Conservation (phyloP, 1,139 yeast genomes). For the Yamadazyma aaseri region DNA sequence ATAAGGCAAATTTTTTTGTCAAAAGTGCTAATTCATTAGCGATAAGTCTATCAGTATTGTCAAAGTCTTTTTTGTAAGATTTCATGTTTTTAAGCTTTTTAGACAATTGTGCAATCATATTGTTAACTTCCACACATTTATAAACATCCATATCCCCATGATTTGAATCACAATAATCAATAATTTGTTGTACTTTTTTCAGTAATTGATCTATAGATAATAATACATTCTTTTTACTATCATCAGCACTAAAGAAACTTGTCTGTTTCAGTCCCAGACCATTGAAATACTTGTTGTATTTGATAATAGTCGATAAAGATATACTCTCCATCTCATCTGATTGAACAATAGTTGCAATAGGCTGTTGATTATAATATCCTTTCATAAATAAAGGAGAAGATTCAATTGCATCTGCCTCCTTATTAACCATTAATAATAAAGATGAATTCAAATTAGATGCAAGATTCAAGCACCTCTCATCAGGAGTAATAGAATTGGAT, state of each 20-base stretch:
- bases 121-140: slow-evolving; percentile 20
- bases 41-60: slow-evolving; percentile 17
- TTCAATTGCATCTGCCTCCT: background rate
- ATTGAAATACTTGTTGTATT: slow-evolving; percentile 21
- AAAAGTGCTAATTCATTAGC: slow-evolving; percentile 29
- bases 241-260: slow-evolving; percentile 3
- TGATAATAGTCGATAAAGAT: slow-evolving; percentile 24
- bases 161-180: slow-evolving; percentile 19
- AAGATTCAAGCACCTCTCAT: slow-evolving; percentile 7
- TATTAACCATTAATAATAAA: slow-evolving; percentile 5
- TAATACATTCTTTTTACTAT: slow-evolving; percentile 12
- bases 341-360: slow-evolving; percentile 8
- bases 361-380: slow-evolving; percentile 4
- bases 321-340: slow-evolving; percentile 16
- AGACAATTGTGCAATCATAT: slow-evolving; percentile 25
- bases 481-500: background rate
- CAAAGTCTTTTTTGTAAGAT: background rate
- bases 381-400: slow-evolving; percentile 3
- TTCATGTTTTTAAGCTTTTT: slow-evolving; percentile 18
- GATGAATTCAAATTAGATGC: slow-evolving; percentile 7
- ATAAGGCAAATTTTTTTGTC: slow-evolving; percentile 25
- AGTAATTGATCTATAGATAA: slow-evolving; percentile 23
- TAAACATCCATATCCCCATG: slow-evolving; percentile 10
- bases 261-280: slow-evolving; percentile 4
- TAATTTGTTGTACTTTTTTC: slow-evolving; percentile 19